These are phyloP conservation scores for Epichloe bromicola DNA, from an alignment of 2,329 filamentous ascomycete species.

Conservation along the genomic window DNA sequence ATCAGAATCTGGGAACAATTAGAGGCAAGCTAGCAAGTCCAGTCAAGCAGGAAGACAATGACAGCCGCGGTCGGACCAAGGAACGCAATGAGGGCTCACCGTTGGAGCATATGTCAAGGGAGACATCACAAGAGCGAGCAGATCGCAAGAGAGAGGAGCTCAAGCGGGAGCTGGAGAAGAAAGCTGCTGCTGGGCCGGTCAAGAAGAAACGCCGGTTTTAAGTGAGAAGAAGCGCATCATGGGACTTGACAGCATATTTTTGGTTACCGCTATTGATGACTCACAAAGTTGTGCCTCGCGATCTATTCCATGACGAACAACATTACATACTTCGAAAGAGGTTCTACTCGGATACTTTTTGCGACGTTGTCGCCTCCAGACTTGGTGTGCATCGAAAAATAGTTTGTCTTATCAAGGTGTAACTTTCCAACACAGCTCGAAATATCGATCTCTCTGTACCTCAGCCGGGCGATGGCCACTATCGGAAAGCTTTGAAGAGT, in stretches of 20 bases:
- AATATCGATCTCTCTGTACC: no score
- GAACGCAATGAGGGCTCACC: constrained; percentile 10
- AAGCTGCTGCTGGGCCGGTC: constrained; percentile 33
- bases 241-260: neutral
- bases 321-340: neutral
- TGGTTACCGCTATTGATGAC: no score
- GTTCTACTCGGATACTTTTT: neutral
- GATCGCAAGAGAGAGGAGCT: constrained; percentile 39
- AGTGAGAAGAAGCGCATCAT: neutral
- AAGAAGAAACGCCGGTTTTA: constrained; percentile 46
- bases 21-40: constrained; percentile 10
- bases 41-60: constrained; percentile 12
- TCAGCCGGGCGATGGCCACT: no score
- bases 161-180: constrained; percentile 35
- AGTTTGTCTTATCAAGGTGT: neutral
- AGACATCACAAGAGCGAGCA: constrained; percentile 32
- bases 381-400: neutral
- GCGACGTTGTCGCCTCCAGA: neutral
- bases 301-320: neutral
- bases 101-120: constrained; percentile 21
- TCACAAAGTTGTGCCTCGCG: neutral
- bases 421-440: neutral
- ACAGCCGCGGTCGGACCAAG: constrained; percentile 11
- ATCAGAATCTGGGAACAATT: constrained; percentile 22
- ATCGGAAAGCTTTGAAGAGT: no score